Evolutionary conservation across 2,329 filamentous ascomycete genomes (phyloP).

Genomic region (Sporothrix humicola): DNA sequence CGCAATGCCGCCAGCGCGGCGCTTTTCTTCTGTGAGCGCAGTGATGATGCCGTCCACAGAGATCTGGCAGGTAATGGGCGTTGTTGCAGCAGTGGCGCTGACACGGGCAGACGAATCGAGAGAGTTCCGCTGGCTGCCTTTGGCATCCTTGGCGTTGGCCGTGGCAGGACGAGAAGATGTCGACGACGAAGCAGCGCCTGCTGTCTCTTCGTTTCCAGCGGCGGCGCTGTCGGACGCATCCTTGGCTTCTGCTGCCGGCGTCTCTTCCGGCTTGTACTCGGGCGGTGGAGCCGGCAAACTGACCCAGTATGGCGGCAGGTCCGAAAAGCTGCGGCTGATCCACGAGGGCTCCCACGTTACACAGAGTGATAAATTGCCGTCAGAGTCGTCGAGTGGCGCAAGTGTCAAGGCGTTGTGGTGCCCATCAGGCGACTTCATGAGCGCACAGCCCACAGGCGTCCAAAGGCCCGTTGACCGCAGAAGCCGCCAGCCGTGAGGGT

Average conservation of each 20-base stretch:
- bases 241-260: slow-evolving; percentile 19
- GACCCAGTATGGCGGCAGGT: slow-evolving; percentile 66
- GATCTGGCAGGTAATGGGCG: slow-evolving; percentile 56
- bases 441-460: slow-evolving; percentile 63
- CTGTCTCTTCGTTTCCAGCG: background rate
- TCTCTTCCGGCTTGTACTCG: slow-evolving; percentile 13
- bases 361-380: slow-evolving; percentile 63
- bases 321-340: slow-evolving; percentile 57
- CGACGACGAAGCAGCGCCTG: slow-evolving; percentile 11
- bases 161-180: slow-evolving; percentile 22
- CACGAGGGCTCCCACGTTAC: slow-evolving; percentile 62
- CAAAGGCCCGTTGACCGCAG: slow-evolving; percentile 63
- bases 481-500: slow-evolving; percentile 63
- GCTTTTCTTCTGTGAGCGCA: slow-evolving; percentile 51
- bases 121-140: slow-evolving; percentile 29
- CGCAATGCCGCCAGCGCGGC: slow-evolving; percentile 29
- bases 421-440: slow-evolving; percentile 61
- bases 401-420: slow-evolving; percentile 58
- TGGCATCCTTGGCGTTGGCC: background rate
- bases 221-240: slow-evolving; percentile 10
- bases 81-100: slow-evolving; percentile 40
- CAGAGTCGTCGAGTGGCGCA: slow-evolving; percentile 63
- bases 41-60: slow-evolving; percentile 54
- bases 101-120: slow-evolving; percentile 45
- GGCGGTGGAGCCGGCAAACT: slow-evolving; percentile 49